Base-by-base conservation (phyloP, 2,329 filamentous ascomycete genomes). In the Pseudocercospora eumusae region DNA sequence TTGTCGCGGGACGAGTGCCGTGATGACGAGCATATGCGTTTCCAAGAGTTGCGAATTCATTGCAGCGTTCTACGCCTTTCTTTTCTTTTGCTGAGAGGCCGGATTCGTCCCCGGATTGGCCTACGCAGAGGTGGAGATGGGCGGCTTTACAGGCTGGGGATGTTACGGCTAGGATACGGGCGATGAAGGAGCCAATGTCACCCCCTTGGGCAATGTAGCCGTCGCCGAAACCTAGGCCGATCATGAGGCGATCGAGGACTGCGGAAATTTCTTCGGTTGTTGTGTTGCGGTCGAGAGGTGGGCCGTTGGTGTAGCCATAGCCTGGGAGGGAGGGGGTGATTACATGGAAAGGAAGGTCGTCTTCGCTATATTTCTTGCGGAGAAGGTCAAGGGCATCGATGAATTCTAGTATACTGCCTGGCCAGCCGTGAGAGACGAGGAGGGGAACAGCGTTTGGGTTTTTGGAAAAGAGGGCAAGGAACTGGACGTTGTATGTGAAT, bases 191-290 rank as follows among this genome's bases (percentile, higher is more conserved):
- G 2, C 83, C 82, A 1, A 87, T 75, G 66, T 88, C 85, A 3
- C 85, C 85, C 9, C 85, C 85, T 69, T 86, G 84, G 0, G 78
- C 77, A 7, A 85, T 70, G 64, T 87, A 87, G 1, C 80, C 81
- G 0, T 65, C 63, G 0, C 74, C 76, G 52, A 86, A 84, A 0
- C 84, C 85, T 3, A 87, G 76, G 0, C 75, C 75, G 1, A 81
- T 63, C 78, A 87, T 83, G 1, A 86, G 66, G 21, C 79, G 75
- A 70, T 86, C 77, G 58, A 86, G 74, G 8, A 83, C 70, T 1
- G 75, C 71, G 0, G 81, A 77, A 27, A 74, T 77, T 53, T 80
- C 77, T 0, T 71, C 66, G 0, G 75, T 63, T 0, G 65, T 71
- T 65, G 79, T 84, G 64, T 84, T 72, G 15, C 73, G 74, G 57